phyloP scores from a whole-genome alignment of 768 basidiomycete species.

The Agrocybe pediades region DNA sequence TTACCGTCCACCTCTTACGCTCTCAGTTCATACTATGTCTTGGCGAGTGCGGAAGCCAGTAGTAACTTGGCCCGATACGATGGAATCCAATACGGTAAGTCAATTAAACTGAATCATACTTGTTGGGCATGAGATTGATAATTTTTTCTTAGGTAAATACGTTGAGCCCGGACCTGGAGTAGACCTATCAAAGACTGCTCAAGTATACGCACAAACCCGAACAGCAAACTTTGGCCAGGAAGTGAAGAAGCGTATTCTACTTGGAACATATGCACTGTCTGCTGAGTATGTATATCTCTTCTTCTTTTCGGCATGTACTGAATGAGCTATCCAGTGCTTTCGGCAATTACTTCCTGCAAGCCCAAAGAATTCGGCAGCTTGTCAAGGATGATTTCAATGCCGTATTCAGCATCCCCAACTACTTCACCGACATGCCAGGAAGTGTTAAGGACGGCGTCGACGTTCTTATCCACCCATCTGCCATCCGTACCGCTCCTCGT shows the following conservation, averaged over 20 bases:
- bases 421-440: constrained; percentile 30
- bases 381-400: constrained; percentile 74
- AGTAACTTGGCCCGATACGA: constrained; percentile 92
- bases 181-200: constrained; percentile 49
- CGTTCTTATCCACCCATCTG: constrained; percentile 83
- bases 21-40: constrained; percentile 93
- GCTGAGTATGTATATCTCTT: constrained; percentile 68
- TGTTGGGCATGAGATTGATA: no score
- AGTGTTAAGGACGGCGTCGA: constrained; percentile 54
- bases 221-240: constrained; percentile 78
- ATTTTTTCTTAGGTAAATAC: constrained; percentile 49
- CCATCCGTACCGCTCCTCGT: constrained; percentile 80
- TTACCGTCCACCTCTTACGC: constrained; percentile 71
- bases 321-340: constrained; percentile 65
- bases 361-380: constrained; percentile 74
- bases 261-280: constrained; percentile 90
- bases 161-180: constrained; percentile 41
- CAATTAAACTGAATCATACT: no score
- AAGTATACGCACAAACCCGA: constrained; percentile 67
- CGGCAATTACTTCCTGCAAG: constrained; percentile 96
- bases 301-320: neutral
- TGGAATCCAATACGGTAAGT: constrained; percentile 78
- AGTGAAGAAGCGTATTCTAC: constrained; percentile 81
- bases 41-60: constrained; percentile 91
- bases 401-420: constrained; percentile 64